These are phyloP conservation scores for Aquilaria malaccensis DNA, from an alignment of 345 rosid genomes.

Conservation along the genomic window DNA sequence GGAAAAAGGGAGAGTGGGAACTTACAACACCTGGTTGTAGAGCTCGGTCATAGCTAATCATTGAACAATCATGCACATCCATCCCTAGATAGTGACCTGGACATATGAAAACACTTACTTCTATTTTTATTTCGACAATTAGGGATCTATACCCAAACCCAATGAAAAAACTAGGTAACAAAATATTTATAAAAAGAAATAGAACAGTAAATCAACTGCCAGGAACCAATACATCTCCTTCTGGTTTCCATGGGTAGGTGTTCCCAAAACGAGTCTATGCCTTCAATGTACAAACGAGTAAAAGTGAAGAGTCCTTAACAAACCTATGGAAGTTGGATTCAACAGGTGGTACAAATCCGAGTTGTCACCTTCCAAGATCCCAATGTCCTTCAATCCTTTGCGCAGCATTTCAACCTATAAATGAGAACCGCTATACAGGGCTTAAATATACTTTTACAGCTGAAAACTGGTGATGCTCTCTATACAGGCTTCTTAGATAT, in stretches of 20 bases:
- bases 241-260: too few relatives aligned
- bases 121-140: neutral
- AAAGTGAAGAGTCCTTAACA: slow-evolving; percentile 8
- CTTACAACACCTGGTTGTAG: slow-evolving; percentile 95
- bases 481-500: neutral
- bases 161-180: neutral
- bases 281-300: neutral
- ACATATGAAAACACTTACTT: slow-evolving; percentile 3
- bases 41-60: slow-evolving; percentile 58
- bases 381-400: slow-evolving; percentile 77
- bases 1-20: slow-evolving; percentile 4
- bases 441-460: slow-evolving; percentile 3
- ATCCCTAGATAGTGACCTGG: slow-evolving; percentile 96
- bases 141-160: too few relatives aligned
- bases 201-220: neutral
- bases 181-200: slow-evolving; percentile 8
- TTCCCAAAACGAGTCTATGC: neutral
- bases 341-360: slow-evolving; percentile 46
- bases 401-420: slow-evolving; percentile 59
- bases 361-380: slow-evolving; percentile 46
- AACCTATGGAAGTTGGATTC: slow-evolving; percentile 97
- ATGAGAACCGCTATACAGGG: slow-evolving; percentile 17
- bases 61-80: slow-evolving; percentile 95
- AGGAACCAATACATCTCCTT: too few relatives aligned
- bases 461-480: neutral